Evolutionary conservation across 208 protist genomes (phyloP).

Genomic region (Trypanosoma mega): DNA sequence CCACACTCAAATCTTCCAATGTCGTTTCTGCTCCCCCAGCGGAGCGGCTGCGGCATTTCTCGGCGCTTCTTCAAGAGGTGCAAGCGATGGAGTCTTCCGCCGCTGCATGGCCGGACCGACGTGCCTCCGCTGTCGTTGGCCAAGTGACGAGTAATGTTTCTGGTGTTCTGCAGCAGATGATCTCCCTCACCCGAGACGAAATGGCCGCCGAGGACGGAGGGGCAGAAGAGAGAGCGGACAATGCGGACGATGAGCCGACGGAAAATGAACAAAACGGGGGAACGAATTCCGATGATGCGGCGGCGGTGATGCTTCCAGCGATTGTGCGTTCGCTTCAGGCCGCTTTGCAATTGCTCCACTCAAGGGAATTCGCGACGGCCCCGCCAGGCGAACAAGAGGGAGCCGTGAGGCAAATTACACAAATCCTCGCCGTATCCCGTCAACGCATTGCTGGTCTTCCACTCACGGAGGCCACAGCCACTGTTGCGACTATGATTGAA

Average conservation of each 20-base stretch:
- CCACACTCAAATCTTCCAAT: slow-evolving; percentile 21
- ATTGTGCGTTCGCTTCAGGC: slow-evolving; percentile 26
- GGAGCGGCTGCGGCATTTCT: slow-evolving; percentile 17
- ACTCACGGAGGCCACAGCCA: slow-evolving; percentile 18
- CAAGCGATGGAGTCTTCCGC: slow-evolving; percentile 11
- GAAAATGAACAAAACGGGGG: background rate
- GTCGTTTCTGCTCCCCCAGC: slow-evolving; percentile 9
- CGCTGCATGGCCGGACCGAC: slow-evolving; percentile 10
- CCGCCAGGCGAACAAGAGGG: slow-evolving; percentile 9
- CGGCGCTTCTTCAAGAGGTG: slow-evolving; percentile 22
- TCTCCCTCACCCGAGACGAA: slow-evolving; percentile 25
- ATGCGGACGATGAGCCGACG: background rate
- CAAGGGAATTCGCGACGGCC: slow-evolving; percentile 26
- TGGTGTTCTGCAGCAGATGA: slow-evolving; percentile 29
- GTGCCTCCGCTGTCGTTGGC: slow-evolving; percentile 8
- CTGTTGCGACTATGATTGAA: slow-evolving; percentile 21
- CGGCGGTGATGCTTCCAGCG: background rate
- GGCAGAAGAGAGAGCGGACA: background rate
- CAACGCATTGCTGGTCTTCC: slow-evolving; percentile 17
- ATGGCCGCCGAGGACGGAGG: background rate
- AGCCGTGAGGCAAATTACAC: slow-evolving; percentile 2
- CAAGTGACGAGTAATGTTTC: slow-evolving; percentile 22
- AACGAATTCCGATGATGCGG: background rate
- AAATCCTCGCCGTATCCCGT: slow-evolving; percentile 14
- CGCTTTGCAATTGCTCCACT: slow-evolving; percentile 37